These are phyloP conservation scores for Podospora conica DNA, from an alignment of 495 filamentous ascomycete species.

Conservation along the genomic window DNA sequence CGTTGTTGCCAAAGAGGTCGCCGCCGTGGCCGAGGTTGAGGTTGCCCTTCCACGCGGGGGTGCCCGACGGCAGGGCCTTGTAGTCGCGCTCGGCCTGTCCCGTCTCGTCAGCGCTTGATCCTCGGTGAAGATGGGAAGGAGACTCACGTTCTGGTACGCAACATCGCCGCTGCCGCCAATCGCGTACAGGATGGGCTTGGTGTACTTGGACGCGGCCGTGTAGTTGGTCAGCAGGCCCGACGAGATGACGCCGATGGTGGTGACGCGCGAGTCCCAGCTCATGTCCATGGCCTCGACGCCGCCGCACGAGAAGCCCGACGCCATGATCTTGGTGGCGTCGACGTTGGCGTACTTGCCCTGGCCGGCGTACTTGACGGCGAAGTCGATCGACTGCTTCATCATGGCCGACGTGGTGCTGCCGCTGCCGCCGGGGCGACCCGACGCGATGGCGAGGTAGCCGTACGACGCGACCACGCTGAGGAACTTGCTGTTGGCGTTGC, in stretches of 20 bases:
- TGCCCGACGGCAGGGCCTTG: conserved; percentile 7
- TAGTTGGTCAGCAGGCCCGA: conserved; percentile 20
- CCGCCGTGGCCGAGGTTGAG: conserved; percentile 12
- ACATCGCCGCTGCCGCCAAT: conserved; percentile 25
- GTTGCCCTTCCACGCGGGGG: conserved; percentile 11
- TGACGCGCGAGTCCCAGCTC: conserved; percentile 15
- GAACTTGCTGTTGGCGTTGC: conserved; percentile 1
- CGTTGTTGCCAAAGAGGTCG: conserved; percentile 7
- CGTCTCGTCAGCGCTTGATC: not conserved
- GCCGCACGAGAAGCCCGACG: conserved; percentile 21
- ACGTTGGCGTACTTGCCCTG: conserved; percentile 26
- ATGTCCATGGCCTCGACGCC: conserved; percentile 26
- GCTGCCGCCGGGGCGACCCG: conserved; percentile 19
- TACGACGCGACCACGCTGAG: conserved; percentile 21
- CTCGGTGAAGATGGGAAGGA: not conserved
- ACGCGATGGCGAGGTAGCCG: conserved; percentile 26
- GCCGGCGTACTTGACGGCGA: conserved; percentile 23
- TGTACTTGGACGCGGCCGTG: conserved; percentile 11
- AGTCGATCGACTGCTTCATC: conserved; percentile 25
- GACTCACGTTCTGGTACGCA: conserved; percentile 26
- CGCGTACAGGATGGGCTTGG: conserved; percentile 22
- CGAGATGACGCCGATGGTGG: conserved; percentile 22
- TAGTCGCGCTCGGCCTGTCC: conserved; percentile 12
- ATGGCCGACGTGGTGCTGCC: conserved; percentile 15
- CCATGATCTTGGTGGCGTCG: conserved; percentile 22